Percentiles rank a stretch among this genome's conserved stretches.
These are phyloP conservation scores for Castanea crenata DNA, from an alignment of 306 rosid genomes.

Conservation along the genomic window DNA sequence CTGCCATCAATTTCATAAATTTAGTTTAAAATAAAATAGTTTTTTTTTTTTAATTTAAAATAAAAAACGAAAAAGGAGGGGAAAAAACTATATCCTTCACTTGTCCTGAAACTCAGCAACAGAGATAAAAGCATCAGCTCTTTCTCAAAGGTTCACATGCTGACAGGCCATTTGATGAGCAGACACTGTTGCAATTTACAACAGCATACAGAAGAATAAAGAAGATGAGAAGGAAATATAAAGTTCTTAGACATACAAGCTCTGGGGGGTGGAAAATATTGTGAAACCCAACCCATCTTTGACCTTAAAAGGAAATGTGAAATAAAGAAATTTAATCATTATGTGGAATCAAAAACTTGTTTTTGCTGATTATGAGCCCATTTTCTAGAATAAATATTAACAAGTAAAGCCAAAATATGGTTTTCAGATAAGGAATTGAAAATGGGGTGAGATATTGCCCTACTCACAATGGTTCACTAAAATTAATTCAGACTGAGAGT, in stretches of 20 bases:
- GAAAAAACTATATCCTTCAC: not conserved
- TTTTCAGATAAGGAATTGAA: not conserved
- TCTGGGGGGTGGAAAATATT: not conserved
- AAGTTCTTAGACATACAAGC: not conserved
- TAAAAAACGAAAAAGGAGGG: not conserved
- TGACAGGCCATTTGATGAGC: not conserved
- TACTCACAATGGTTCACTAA: not conserved
- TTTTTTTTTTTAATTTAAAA: too few species aligned
- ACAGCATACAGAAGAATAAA: not conserved
- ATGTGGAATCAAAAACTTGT: not conserved
- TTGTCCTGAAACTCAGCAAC: not conserved
- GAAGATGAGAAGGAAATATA: not conserved
- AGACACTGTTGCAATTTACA: not conserved
- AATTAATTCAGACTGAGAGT: not conserved
- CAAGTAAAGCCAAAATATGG: not conserved
- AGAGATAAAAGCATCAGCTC: not conserved
- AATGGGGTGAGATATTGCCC: not conserved
- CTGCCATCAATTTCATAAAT: not conserved
- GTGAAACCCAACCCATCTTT: not conserved
- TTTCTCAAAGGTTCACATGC: not conserved
- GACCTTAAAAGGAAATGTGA: not conserved
- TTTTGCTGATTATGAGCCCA: not conserved
- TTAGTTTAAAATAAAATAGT: too few species aligned
- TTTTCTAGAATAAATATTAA: not conserved
- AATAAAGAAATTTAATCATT: not conserved